Base-by-base conservation (phyloP, 2,329 filamentous ascomycete species). In the Gaeumannomyces sp. region DNA sequence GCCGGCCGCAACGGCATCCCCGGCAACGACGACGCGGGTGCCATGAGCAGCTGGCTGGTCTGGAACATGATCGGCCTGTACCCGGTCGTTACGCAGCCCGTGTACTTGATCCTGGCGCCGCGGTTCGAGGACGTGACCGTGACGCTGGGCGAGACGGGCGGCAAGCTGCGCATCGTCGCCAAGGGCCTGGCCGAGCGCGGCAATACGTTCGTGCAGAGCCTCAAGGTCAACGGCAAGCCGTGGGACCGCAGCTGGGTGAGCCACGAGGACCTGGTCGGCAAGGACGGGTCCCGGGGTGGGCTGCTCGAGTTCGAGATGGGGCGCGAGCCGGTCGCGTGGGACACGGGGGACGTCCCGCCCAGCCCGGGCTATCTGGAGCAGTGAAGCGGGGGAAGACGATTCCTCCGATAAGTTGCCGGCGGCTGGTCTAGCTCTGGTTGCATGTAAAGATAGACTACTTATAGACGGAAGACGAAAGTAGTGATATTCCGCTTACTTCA, bases 21-120 rank as follows among this genome's bases (percentile, higher is more conserved):
- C 0, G 89, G 89, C 0, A 91, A 91, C 73, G 86, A 83, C 59
- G 89, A 91, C 72, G 87, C 87, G 1, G 89, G 89, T 8, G 86
- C 89, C 16, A 90, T 91, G 88, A 87, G 91, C 72, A 86, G 83
- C 8, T 90, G 87, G 84, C 74, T 89, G 4, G 74, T 89, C 11
- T 91, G 88, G 85, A 85, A 84, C 68, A 89, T 89, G 81, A 81
- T 90, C 57, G 88, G 88, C 2, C 75, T 90, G 35, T 90, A 89
- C 68, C 88, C 88, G 1, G 77, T 91, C 67, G 89, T 87, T 0
- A 87, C 86, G 0, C 88, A 90, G 76, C 86, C 86, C 0, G 88
- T 85, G 0, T 90, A 89, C 72, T 76, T 90, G 22, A 78, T 90
- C 63, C 83, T 83, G 1, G 85, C 84, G 8, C 87, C 87, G 0